These are phyloP conservation scores for Cyclotella kingstonii DNA, from an alignment of 108 stramenopile species.

Conservation along the genomic window DNA sequence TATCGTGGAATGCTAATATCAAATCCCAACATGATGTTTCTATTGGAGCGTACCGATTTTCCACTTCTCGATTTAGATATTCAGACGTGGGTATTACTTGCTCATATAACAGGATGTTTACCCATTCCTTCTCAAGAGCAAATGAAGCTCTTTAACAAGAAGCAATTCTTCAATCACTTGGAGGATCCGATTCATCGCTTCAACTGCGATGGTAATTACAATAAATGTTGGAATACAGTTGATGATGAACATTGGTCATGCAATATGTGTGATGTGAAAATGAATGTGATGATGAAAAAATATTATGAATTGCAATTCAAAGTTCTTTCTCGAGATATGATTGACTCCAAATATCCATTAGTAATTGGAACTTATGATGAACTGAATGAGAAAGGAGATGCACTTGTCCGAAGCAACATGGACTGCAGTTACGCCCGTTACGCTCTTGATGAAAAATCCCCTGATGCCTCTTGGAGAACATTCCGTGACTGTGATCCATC, in stretches of 20 bases:
- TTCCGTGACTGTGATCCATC: slow-evolving; percentile 24
- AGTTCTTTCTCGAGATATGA: slow-evolving; percentile 28
- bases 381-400: slow-evolving; percentile 37
- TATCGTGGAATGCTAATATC: slow-evolving; percentile 36
- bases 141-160: slow-evolving; percentile 22
- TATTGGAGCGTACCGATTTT: slow-evolving; percentile 14
- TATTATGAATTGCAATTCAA: not conserved
- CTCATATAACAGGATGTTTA: slow-evolving; percentile 20
- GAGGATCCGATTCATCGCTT: slow-evolving; percentile 12
- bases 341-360: slow-evolving; percentile 37
- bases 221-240: not conserved
- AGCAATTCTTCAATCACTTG: slow-evolving; percentile 27
- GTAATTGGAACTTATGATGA: slow-evolving; percentile 27
- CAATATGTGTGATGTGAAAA: slow-evolving; percentile 1
- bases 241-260: slow-evolving; percentile 11
- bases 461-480: slow-evolving; percentile 12
- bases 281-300: not conserved
- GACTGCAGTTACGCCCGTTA: no score
- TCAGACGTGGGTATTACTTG: slow-evolving; percentile 31
- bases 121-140: slow-evolving; percentile 31
- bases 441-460: not conserved
- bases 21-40: slow-evolving; percentile 58
- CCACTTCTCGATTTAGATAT: slow-evolving; percentile 46
- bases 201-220: slow-evolving; percentile 31
- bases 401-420: slow-evolving; percentile 6